Conservation (phyloP, 495 filamentous ascomycete genomes). For the Penicillium canescens region DNA sequence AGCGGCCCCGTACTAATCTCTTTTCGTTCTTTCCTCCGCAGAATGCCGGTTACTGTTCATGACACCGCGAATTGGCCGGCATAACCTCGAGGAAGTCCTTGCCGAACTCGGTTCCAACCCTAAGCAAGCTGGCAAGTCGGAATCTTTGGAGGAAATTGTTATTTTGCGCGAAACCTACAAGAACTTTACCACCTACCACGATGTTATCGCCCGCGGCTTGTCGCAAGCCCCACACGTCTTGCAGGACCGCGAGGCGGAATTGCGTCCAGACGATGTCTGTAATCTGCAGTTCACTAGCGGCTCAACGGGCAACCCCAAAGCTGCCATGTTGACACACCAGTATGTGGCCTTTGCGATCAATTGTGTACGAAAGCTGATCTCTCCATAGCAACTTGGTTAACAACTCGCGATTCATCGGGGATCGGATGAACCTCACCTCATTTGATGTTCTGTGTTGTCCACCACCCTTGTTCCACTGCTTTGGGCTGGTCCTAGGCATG, state of each 20-base stretch:
- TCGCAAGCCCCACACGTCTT: slow-evolving; percentile 40
- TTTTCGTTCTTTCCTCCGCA: slow-evolving; percentile 11
- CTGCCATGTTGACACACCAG: slow-evolving; percentile 74
- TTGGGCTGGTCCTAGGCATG: slow-evolving; percentile 70
- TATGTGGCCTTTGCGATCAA: slow-evolving; percentile 27
- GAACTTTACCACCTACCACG: slow-evolving; percentile 51
- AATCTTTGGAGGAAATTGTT: slow-evolving; percentile 48
- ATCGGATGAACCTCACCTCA: slow-evolving; percentile 64
- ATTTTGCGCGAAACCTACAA: slow-evolving; percentile 54
- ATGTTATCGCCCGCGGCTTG: slow-evolving; percentile 38
- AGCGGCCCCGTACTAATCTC: slow-evolving; percentile 2
- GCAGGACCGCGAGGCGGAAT: slow-evolving; percentile 42
- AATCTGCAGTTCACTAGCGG: slow-evolving; percentile 74
- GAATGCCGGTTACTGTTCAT: slow-evolving; percentile 66
- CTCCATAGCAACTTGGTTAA: slow-evolving; percentile 62
- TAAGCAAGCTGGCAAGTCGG: slow-evolving; percentile 29
- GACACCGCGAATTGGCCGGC: slow-evolving; percentile 58
- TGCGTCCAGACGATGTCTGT: slow-evolving; percentile 62
- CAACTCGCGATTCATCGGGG: slow-evolving; percentile 68
- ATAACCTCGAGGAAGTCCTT: slow-evolving; percentile 56
- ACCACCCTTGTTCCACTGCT: slow-evolving; percentile 73
- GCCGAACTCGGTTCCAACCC: slow-evolving; percentile 44
- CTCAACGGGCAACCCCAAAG: slow-evolving; percentile 70
- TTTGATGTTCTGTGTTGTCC: slow-evolving; percentile 68
- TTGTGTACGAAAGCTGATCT: slow-evolving; percentile 4